Evolutionary conservation across 495 filamentous ascomycete genomes (phyloP), one percentile per base, ranked within the genome.

Genomic region (Sabuloglossum arenarium): DNA sequence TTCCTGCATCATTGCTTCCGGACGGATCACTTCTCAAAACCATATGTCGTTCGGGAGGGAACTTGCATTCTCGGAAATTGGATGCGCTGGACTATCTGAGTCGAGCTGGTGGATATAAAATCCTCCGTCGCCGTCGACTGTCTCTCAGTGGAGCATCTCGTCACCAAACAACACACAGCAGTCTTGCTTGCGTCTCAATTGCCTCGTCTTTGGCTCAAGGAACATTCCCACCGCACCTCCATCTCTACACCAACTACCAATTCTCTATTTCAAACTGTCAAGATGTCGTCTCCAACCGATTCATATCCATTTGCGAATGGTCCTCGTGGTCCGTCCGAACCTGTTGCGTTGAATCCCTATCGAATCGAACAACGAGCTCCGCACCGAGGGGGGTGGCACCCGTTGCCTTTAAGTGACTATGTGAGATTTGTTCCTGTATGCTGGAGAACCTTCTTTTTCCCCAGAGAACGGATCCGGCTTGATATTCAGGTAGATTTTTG

Each of bases 391-490:
- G 16, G 29, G 9, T 39, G 29, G 32, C 14, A 55, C 31, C 53
- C 53, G 11, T 16, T n/a, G 24, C 53, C 53, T n/a, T 12, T 42
- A 29, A 29, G 32, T 32, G 32, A 39, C 16, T 45, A 55, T 21
- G 53, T 55, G 32, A 55, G 39, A 55, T 28, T 37, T 42, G 16
- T 37, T 28, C 32, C 32, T 24, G 53, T 55, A 45, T 28, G 53
- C 39, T 23, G 32, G 28, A 29, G 39, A 39, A 39, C 32, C 39
- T 45, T 27, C 23, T 55, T 9, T 21, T 34, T 42, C 28, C 8
- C 24, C 1, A 55, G 14, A 34, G 32, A 45, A 39, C 39, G 53
- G 39, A 55, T 32, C 29, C 32, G 25, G 31, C 12, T 25, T 32
- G 53, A 39, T 29, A 4, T 21, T 39, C 12, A 43, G 31, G 21